These are phyloP conservation scores for Paramecium bursaria DNA, from an alignment of 73 alveolate genomes.

Conservation along the genomic window DNA sequence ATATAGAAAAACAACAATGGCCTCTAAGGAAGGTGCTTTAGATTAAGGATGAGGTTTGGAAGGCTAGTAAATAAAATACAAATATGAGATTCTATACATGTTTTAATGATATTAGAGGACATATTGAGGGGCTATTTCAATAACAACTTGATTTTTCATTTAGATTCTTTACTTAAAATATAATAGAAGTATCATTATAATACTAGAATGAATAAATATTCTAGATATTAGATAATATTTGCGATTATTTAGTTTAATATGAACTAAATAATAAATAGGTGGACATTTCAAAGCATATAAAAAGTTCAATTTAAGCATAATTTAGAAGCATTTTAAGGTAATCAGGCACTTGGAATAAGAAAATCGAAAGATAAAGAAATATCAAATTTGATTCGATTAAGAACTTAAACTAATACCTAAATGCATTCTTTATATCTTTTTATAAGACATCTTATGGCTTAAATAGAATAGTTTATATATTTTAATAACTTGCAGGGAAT, in stretches of 20 bases:
- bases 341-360: not conserved
- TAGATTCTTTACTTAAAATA: conserved; percentile 52
- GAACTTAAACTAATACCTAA: conserved; percentile 5
- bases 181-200: not conserved
- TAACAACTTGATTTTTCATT: conserved; percentile 25
- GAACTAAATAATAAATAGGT: conserved; percentile 32
- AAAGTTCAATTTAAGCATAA: conserved; percentile 1
- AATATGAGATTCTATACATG: conserved; percentile 23
- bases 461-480: not conserved
- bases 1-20: conserved; percentile 9
- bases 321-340: conserved; percentile 34
- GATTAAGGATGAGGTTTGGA: conserved; percentile 45
- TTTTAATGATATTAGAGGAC: conserved; percentile 41
- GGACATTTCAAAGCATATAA: conserved; percentile 9
- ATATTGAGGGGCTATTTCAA: conserved; percentile 14
- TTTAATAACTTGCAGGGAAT: not conserved
- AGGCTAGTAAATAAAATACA: conserved; percentile 6
- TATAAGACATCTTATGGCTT: conserved; percentile 13
- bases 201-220: not conserved
- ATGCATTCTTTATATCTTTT: conserved; percentile 7
- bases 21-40: conserved; percentile 1
- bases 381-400: not conserved
- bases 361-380: not conserved
- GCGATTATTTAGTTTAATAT: conserved; percentile 26
- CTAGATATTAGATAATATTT: conserved; percentile 11